Percentiles rank a stretch among this genome's conserved stretches.
These are phyloP conservation scores for Colletotrichum cordylinicola DNA, from an alignment of 2,329 filamentous ascomycete species.

Conservation along the genomic window DNA sequence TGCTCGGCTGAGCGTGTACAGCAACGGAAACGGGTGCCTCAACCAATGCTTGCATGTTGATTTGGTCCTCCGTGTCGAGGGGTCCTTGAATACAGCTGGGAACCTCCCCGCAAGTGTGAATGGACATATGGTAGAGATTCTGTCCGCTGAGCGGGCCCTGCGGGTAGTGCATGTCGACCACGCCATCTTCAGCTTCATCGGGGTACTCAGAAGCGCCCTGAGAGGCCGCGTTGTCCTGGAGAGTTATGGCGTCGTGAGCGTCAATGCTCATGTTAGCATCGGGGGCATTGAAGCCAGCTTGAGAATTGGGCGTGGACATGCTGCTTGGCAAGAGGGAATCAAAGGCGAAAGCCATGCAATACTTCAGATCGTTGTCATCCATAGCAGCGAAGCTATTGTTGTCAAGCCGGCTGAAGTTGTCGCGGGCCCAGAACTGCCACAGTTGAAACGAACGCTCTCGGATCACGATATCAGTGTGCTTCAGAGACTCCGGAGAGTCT, in stretches of 20 bases:
- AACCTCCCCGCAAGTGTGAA: neutral
- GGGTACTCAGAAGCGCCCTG: too few relatives aligned
- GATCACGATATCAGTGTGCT: too few relatives aligned
- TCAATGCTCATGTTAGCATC: neutral
- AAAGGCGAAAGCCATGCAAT: neutral
- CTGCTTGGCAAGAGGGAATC: too few relatives aligned
- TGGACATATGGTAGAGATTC: neutral
- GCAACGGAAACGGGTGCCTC: neutral
- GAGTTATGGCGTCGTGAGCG: accelerated
- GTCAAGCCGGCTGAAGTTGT: too few relatives aligned
- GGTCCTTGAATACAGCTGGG: neutral
- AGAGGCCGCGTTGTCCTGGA: neutral
- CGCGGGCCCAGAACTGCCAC: neutral
- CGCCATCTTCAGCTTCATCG: too few relatives aligned
- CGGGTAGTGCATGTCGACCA: too few relatives aligned
- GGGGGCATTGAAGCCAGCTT: neutral
- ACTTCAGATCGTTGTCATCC: neutral
- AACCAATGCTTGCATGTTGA: neutral
- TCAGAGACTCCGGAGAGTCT: too few relatives aligned
- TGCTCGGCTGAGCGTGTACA: neutral
- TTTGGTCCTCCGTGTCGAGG: neutral
- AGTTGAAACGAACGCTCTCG: neutral
- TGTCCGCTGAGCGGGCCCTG: neutral
- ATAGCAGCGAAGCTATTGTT: too few relatives aligned
- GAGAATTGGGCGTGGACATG: too few relatives aligned